Percentiles rank a stretch among this genome's conserved stretches.
Evolutionary conservation across 352 stramenopile species (phyloP).

Genomic region (Phytophthora idaei): DNA sequence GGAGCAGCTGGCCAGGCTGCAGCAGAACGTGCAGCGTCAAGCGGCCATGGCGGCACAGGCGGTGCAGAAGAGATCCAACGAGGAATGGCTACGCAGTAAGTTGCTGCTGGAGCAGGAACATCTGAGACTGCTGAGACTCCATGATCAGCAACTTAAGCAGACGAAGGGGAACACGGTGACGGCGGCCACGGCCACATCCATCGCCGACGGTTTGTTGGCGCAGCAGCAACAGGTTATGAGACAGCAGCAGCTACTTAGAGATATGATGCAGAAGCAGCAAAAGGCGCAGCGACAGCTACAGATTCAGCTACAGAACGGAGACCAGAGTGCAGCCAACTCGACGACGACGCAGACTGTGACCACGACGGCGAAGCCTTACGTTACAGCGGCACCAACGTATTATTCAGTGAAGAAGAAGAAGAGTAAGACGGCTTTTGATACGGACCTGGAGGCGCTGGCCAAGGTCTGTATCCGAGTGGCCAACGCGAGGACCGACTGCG

Average conservation of each 20-base stretch:
- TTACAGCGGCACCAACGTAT: slow-evolving; percentile 9
- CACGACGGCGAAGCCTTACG: slow-evolving; percentile 10
- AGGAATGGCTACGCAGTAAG: slow-evolving; percentile 51
- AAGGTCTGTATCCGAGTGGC: slow-evolving; percentile 56
- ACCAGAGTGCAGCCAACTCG: not conserved
- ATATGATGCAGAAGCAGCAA: slow-evolving; percentile 45
- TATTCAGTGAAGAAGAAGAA: slow-evolving; percentile 47
- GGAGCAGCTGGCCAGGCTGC: slow-evolving; percentile 56
- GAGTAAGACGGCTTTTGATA: slow-evolving; percentile 45
- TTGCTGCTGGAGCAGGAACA: slow-evolving; percentile 56
- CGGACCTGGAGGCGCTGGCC: slow-evolving; percentile 68
- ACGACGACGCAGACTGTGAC: slow-evolving; percentile 9
- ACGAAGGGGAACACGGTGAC: slow-evolving; percentile 23
- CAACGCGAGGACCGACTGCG: slow-evolving; percentile 48
- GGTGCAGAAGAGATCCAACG: slow-evolving; percentile 37
- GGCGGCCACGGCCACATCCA: slow-evolving; percentile 23
- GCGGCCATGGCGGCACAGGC: slow-evolving; percentile 42
- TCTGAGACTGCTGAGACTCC: slow-evolving; percentile 37
- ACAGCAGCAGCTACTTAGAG: slow-evolving; percentile 51
- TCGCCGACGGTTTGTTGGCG: slow-evolving; percentile 41
- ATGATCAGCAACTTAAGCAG: slow-evolving; percentile 44
- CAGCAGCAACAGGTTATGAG: slow-evolving; percentile 58
- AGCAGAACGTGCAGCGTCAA: slow-evolving; percentile 52
- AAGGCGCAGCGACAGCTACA: slow-evolving; percentile 30
- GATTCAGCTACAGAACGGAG: slow-evolving; percentile 30